Evolutionary conservation across 805 yeast genomes (phyloP).

Genomic region (Saturnispora sanitii): DNA sequence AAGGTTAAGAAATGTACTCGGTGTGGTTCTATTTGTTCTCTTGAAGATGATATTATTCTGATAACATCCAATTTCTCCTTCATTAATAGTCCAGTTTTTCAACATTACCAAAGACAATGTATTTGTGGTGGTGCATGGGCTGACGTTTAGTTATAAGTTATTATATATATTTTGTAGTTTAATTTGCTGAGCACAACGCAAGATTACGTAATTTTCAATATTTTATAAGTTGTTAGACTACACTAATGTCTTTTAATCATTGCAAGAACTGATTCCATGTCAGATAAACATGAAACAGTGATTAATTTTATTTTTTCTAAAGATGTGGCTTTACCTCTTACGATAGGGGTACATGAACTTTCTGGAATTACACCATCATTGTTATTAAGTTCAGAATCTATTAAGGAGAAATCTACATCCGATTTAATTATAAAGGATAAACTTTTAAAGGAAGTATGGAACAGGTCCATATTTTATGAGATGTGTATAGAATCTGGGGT

Average conservation of each 20-base stretch:
- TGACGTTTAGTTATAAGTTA: constrained; percentile 17
- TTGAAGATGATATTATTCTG: constrained; percentile 29
- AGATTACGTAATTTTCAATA: too few species aligned
- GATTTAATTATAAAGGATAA: constrained; percentile 13
- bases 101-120: constrained; percentile 51
- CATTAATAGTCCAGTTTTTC: constrained; percentile 24
- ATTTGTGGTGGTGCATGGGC: constrained; percentile 76
- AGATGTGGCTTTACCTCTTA: constrained; percentile 41
- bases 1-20: constrained; percentile 26
- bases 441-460: constrained; percentile 11
- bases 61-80: constrained; percentile 21
- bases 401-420: constrained; percentile 3
- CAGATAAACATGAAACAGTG: constrained; percentile 4
- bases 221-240: too few species aligned
- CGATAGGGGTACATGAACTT: constrained; percentile 32
- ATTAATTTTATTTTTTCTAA: constrained; percentile 45
- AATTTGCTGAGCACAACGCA: too few species aligned
- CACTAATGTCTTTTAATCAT: background rate
- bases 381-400: background rate
- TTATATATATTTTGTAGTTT: too few species aligned
- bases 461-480: constrained; percentile 8
- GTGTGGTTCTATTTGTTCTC: constrained; percentile 28
- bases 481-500: constrained; percentile 26
- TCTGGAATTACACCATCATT: constrained; percentile 12
- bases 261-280: background rate